Base-by-base conservation (phyloP, 2,329 filamentous ascomycete genomes). In the Alternaria sp. region DNA sequence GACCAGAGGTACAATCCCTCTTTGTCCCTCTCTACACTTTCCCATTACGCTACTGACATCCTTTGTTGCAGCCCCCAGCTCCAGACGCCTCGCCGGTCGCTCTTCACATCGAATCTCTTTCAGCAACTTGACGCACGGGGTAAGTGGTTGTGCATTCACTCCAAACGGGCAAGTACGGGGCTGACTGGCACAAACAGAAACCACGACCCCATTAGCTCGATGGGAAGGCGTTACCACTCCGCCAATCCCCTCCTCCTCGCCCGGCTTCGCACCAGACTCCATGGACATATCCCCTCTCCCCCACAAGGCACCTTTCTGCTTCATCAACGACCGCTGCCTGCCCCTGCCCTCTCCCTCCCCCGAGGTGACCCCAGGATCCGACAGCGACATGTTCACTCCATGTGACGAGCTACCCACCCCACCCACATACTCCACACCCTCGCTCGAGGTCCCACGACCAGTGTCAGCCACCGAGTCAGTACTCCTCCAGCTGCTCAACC, bases 281-380 rank as follows among this genome's bases (percentile, higher is more conserved):
- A 97, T 98, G 92, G 93, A 98, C 73, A 88, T 97, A 77, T 97
- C 94, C 42, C 94, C 95, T 37, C 80, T 98, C 39, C 93, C 60
- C 42, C 92, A 97, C 82, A 97, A 97, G 82, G 82, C 85, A 29
- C 85, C 90, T 11, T 93, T 87, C 72, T 83, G 79, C 77, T 80
- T 83, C 63, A 73, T 81, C 45, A 77, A 83, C 29, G 84, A 90
- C 66, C 82, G 91, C 62, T 88, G 90, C 65, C 78, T 92, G 51
- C 84, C 87, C 31, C 78, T 92, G 53, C 85, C 87, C 29, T 93
- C 91, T 29, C 91, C 92, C 2, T 90, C 89, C 2, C 90, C 90
- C 8, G 83, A 85, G 41, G 70, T 76, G 29, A 83, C 80, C 3
- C 64, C 68, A 5, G 63, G 63, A n/a, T 77, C 78, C 54, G 83